These are phyloP conservation scores for Thielaviopsis musarum DNA, from an alignment of 2,329 filamentous ascomycete genomes.

Conservation along the genomic window DNA sequence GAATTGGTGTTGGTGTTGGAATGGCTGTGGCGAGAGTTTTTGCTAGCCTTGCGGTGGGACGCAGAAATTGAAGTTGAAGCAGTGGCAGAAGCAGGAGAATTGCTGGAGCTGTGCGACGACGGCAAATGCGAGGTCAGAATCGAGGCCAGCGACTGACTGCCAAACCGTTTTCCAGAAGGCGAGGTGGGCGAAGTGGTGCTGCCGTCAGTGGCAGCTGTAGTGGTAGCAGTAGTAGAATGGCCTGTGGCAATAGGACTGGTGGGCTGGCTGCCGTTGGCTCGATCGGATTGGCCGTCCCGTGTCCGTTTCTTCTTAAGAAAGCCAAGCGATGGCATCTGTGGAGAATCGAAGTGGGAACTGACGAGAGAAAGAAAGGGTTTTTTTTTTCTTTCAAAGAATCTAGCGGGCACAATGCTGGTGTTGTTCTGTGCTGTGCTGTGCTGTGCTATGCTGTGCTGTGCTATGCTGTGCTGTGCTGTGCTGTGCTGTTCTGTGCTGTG, in stretches of 20 bases:
- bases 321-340: constrained; percentile 77
- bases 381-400: not conserved
- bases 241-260: constrained; percentile 42
- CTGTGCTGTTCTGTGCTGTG: too few relatives aligned
- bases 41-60: not conserved
- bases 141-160: constrained; percentile 7
- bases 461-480: too few relatives aligned
- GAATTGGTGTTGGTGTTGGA: constrained; percentile 7
- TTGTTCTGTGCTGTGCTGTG: not conserved
- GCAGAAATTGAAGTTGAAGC: constrained; percentile 15
- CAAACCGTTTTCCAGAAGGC: not conserved
- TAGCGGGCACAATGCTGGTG: not conserved
- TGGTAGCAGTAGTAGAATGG: not conserved
- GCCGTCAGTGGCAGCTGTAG: not conserved
- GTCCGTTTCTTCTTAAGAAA: constrained; percentile 98
- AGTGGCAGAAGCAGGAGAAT: constrained; percentile 14
- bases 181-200: constrained; percentile 18
- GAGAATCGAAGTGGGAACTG: not conserved
- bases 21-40: not conserved
- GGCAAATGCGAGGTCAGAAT: constrained; percentile 8
- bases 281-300: constrained; percentile 68
- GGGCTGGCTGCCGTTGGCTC: constrained; percentile 47
- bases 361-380: not conserved
- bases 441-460: not conserved
- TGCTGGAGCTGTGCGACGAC: constrained; percentile 6